Conservation (phyloP, 768 basidiomycete genomes). For the Termitomyces bulborhizus region DNA sequence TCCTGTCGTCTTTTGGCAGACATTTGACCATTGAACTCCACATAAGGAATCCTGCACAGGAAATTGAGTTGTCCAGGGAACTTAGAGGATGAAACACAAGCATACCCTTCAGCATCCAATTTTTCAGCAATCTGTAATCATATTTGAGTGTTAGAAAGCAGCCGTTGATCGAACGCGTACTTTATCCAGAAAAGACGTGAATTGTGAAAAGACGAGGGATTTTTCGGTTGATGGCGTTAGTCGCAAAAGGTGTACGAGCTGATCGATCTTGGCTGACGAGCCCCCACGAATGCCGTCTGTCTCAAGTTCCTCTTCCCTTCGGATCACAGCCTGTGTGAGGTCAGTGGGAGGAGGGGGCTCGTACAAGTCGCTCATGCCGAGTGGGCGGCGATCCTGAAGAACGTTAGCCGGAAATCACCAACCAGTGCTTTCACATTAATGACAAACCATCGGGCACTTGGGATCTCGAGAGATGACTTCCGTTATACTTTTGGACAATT, state of each 20-base stretch:
- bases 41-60: slow-evolving; percentile 55
- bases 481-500: slow-evolving; percentile 41
- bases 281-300: slow-evolving; percentile 36
- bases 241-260: slow-evolving; percentile 65
- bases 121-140: slow-evolving; percentile 58
- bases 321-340: slow-evolving; percentile 53
- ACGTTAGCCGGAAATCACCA: neutral
- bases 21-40: slow-evolving; percentile 83
- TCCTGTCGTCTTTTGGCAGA: slow-evolving; percentile 77
- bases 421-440: neutral
- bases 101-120: slow-evolving; percentile 60
- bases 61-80: neutral
- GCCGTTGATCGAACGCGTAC: slow-evolving; percentile 25
- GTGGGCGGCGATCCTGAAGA: slow-evolving; percentile 61
- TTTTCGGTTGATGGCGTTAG: slow-evolving; percentile 69
- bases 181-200: slow-evolving; percentile 80
- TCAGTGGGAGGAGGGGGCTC: slow-evolving; percentile 62
- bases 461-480: slow-evolving; percentile 65
- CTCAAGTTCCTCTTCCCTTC: slow-evolving; percentile 33
- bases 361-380: slow-evolving; percentile 50
- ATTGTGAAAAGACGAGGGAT: slow-evolving; percentile 86
- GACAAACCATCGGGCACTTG: slow-evolving; percentile 75
- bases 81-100: neutral
- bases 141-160: neutral
- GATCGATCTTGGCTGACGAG: slow-evolving; percentile 83